Base-by-base conservation (phyloP, 805 yeast genomes). In the Saccharomyces eubayanus region DNA sequence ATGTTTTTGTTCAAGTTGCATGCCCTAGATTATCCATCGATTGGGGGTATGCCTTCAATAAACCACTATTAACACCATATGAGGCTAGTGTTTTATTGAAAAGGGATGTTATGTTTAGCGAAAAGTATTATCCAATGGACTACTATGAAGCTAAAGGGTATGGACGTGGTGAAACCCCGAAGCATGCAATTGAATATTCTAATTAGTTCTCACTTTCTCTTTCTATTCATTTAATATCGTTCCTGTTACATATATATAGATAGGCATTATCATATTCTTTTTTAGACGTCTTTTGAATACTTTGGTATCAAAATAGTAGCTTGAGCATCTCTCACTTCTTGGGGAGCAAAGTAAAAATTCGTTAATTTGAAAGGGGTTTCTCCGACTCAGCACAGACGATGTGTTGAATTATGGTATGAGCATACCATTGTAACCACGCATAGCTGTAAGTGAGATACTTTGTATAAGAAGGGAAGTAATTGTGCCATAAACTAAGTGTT, bases 21-120 rank as follows among this genome's bases (percentile, higher is more conserved):
- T 94, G 99, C 67, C 99, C 99, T 0, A 77, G 99, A 63, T 73
- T 94, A 48, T 89, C 96, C 1, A 92, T 94, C 46, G 99, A 94
- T 69, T 94, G 99, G 99, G 99, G 99, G 0, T 94, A 94, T 68
- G 99, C 99, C 0, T 94, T 94, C 65, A 83, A 83, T 55, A 87
- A 87, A 64, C 99, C 99, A 0, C 72, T 94, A 46, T 72, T 94
- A 54, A 92, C 99, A 0, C 99, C 99, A 0, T 94, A 94, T 67
- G 99, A 94, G 66, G 89, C 97, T 0, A 89, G 88, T 89, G 96
- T 91, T 5, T 79, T 90, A 78, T 69, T 94, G 60, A 85, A 81
- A 6, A 77, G 83, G 48, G 97, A 90, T 63, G 72, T 72, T 40
- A 77, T 74, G 70, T 87, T 94, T 81, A 73, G 70, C 48, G 79